Percentiles rank a stretch among this genome's conserved stretches.
Conservation (phyloP, 2,329 filamentous ascomycete species). For the Epichloe typhina region DNA sequence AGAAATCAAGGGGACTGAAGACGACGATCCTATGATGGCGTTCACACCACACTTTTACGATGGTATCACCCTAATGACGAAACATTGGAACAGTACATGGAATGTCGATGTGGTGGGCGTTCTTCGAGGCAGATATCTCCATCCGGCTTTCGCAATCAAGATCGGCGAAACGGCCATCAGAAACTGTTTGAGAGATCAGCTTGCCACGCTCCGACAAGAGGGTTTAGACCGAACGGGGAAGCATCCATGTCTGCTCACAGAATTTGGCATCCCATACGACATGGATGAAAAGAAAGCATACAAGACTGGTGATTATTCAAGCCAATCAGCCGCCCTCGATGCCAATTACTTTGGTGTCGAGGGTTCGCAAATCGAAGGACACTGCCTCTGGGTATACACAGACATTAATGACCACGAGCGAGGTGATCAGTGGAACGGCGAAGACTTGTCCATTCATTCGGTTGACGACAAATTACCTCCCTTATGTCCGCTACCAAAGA, state of each 20-base stretch:
- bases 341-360: slow-evolving; percentile 92
- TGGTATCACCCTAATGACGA: slow-evolving; percentile 89
- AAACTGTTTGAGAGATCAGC: slow-evolving; percentile 82
- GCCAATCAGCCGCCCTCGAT: slow-evolving; percentile 84
- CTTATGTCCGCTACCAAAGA: slow-evolving; percentile 34
- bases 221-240: slow-evolving; percentile 79
- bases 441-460: slow-evolving; percentile 86
- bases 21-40: slow-evolving; percentile 81
- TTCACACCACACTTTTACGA: slow-evolving; percentile 97
- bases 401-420: slow-evolving; percentile 72
- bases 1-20: slow-evolving; percentile 68
- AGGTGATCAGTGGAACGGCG: slow-evolving; percentile 95
- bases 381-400: slow-evolving; percentile 81
- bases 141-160: slow-evolving; percentile 83
- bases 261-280: slow-evolving; percentile 96
- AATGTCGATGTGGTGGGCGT: slow-evolving; percentile 94
- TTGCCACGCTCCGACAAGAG: slow-evolving; percentile 71
- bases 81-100: slow-evolving; percentile 97
- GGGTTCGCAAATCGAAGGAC: slow-evolving; percentile 69
- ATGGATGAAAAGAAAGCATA: slow-evolving; percentile 97
- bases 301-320: slow-evolving; percentile 87
- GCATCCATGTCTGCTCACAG: slow-evolving; percentile 80
- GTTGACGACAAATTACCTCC: slow-evolving; percentile 60
- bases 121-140: slow-evolving; percentile 74
- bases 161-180: slow-evolving; percentile 87